Base-by-base conservation (phyloP, 2,329 filamentous ascomycete species). In the Aureobasidium sp. region DNA sequence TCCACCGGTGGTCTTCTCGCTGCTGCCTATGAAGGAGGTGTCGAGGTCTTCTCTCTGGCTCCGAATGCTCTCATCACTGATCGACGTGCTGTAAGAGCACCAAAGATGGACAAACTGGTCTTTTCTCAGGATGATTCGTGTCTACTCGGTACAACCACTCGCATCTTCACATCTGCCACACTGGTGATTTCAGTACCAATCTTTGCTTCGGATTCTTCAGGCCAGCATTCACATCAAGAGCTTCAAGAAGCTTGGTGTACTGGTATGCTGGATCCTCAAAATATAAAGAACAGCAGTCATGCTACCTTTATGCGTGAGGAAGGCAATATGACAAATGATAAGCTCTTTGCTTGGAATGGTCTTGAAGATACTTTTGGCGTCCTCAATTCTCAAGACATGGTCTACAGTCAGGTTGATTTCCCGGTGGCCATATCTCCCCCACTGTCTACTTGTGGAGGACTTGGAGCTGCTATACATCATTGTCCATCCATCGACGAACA, bases 11-110 rank as follows among this genome's bases (percentile, higher is more conserved):
- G 90, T 29, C 91, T 97, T 5, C 80, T 97, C 55, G 94, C 94
- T n/a, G 91, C 93, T 33, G 93, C 94, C 8, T 97, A 95, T 76
- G 91, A 95, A 75, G 92, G 92, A 54, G 93, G 93, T 11, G 94
- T 97, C 67, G 94, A 97, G 77, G 92, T 97, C 0, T 91, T 93
- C 58, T 93, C 93, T 9, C 79, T 97, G 38, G 87, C 87, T 64
- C 82, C 90, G 3, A 87, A 83, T 64, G 89, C 88, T 10, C 69
- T 77, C 25, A 71, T 75, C 7, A 77, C 77, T 8, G 76, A 78
- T 58, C 71, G 77, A 20, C 68, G 77, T 69, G 76, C 77, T 10
- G 75, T 77, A 2, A 68, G 76, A 50, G 74, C 72, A n/a, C 69
- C 71, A 13, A 72, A 70, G 47, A 76, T 79, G 75, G 77, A 79